These are phyloP conservation scores for Neoscytalidium dimidiatum DNA, from an alignment of 2,329 filamentous ascomycete genomes.

Conservation along the genomic window DNA sequence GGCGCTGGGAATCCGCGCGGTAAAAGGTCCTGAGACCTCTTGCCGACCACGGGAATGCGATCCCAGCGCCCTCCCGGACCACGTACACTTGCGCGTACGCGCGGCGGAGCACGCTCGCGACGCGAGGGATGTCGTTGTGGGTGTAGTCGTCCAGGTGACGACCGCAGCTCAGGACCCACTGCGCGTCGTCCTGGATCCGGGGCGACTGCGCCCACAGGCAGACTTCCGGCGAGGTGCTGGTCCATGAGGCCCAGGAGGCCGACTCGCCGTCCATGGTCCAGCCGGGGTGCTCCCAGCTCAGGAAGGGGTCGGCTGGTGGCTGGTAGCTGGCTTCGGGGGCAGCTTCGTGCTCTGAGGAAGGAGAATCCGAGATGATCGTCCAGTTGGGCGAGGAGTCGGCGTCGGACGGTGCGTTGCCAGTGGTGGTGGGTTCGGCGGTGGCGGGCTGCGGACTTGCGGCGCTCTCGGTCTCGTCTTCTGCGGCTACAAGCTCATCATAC, in stretches of 20 bases:
- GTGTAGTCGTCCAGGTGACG: not conserved
- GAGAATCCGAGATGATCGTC: not conserved
- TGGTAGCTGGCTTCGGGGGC: not conserved
- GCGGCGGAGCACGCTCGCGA: not conserved
- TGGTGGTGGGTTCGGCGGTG: not conserved
- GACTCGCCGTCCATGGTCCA: not conserved
- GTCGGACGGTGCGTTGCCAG: not conserved
- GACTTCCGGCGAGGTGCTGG: not conserved
- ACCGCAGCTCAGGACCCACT: not conserved
- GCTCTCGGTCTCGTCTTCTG: not conserved
- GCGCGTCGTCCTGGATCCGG: not conserved
- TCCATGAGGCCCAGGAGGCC: not conserved
- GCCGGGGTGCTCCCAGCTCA: not conserved
- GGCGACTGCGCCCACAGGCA: not conserved
- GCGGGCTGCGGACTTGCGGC: not conserved
- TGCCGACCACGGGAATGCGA: not conserved
- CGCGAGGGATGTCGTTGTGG: conserved; percentile 11
- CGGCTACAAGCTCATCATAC: not conserved
- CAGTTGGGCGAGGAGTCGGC: not conserved
- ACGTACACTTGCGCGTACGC: not conserved
- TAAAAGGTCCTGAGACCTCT: not conserved
- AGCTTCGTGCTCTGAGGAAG: too few relatives aligned
- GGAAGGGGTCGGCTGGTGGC: not conserved
- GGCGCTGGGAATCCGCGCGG: not conserved
- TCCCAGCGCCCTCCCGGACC: not conserved